Evolutionary conservation across 495 filamentous ascomycete genomes (phyloP).

Genomic region (Neurospora tetraspora): DNA sequence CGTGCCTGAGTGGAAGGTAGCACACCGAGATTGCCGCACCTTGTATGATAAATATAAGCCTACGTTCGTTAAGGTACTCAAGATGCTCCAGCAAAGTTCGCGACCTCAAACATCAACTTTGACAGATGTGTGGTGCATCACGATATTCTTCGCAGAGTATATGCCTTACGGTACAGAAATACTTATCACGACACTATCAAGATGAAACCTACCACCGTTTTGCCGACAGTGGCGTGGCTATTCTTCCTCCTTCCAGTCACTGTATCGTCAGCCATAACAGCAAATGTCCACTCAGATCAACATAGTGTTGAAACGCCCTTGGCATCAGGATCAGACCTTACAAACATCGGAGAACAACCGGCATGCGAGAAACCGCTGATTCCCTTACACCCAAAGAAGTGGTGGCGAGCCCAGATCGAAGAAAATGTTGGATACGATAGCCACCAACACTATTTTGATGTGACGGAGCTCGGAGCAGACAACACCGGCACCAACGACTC

Average conservation of each 20-base stretch:
- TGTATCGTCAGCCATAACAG: background rate
- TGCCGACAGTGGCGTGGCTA: background rate
- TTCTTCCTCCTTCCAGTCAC: background rate
- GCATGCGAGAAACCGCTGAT: background rate
- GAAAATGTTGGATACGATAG: constrained; percentile 22
- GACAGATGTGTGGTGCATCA: background rate
- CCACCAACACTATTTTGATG: background rate
- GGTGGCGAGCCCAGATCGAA: constrained; percentile 16
- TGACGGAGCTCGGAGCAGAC: background rate
- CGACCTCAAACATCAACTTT: background rate
- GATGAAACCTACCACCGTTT: background rate
- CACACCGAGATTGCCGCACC: background rate
- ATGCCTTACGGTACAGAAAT: background rate
- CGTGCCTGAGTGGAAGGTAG: background rate
- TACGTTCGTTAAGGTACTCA: background rate
- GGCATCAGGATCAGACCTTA: background rate
- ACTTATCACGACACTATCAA: background rate
- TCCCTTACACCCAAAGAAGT: constrained; percentile 6
- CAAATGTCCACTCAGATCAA: background rate
- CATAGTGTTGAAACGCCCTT: background rate
- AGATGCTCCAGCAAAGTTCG: background rate
- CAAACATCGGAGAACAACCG: background rate
- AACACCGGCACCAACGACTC: background rate
- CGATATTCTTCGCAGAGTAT: background rate
- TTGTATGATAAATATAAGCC: background rate